Base-by-base conservation (phyloP, 371 early-diverging fungal species). In the Blastocladiella emersonii region DNA sequence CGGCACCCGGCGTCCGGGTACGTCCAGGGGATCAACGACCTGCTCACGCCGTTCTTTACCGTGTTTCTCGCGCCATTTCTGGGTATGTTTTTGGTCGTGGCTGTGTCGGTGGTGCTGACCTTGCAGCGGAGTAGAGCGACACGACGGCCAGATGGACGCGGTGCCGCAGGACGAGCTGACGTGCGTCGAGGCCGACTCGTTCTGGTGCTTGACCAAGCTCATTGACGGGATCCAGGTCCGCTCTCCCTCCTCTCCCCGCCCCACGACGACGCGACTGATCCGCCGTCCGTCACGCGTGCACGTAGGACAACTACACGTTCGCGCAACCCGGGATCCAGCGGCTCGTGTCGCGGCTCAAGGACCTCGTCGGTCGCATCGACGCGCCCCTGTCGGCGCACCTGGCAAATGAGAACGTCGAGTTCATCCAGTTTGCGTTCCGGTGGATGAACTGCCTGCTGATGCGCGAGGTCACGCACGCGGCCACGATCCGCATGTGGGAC, bases 371-470 rank as follows among this genome's bases (percentile, higher is more conserved):
- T 41, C 81, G 96, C 48, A 92, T 95, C 68, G 94, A 98, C 79
- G 92, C 81, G 30, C 88, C 84, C 44, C 71, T 92, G 59, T 82
- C 86, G 27, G 69, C 72, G 27, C 98, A 97, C 71, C 77, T 98
- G 37, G 83, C 86, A 59, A 72, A 79, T 2, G 87, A 95, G 74
- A 88, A 87, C 15, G 81, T 99, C 25, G 94, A 98, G 65, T 95
- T 95, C 70, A 91, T 98, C 57, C 97, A 98, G 71, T 96, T 98
- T 81, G 91, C 95, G 23, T 98, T 98, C 71, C 81, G 99, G 48
- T 99, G 99, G 99, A 94, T 98, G 88, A 98, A 97, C 72, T 99
- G 99, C 70, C 71, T 99, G 61, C 76, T 98, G 70, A 91, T 97
- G 90, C 83, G 99, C 48, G 99, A 99, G 73, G 73, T 98, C 43